Evolutionary conservation across 2,329 filamentous ascomycete species (phyloP).

Genomic region (Trichoderma koningiopsis): DNA sequence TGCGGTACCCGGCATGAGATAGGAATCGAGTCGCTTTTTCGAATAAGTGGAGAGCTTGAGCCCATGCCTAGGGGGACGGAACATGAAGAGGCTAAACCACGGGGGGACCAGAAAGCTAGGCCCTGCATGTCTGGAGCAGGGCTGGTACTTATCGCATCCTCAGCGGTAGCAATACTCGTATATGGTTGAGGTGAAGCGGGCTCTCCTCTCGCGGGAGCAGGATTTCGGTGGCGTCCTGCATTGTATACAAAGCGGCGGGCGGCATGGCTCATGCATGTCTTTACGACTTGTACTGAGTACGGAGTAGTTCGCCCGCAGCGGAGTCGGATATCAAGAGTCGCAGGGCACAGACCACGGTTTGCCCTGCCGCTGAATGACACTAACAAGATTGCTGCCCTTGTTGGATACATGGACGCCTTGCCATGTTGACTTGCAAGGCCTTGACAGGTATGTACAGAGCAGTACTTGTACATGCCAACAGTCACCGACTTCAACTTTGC

Average conservation of each 20-base stretch:
- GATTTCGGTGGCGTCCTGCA: slow-evolving; percentile 23
- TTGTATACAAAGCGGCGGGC: slow-evolving; percentile 20
- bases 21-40: slow-evolving; percentile 6
- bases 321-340: slow-evolving; percentile 15
- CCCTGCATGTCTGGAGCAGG: slow-evolving; percentile 1
- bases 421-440: slow-evolving; percentile 5
- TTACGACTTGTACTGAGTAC: slow-evolving; percentile 6
- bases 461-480: slow-evolving; percentile 1
- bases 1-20: slow-evolving; percentile 3
- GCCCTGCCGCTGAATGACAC: slow-evolving; percentile 9
- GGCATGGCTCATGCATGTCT: slow-evolving; percentile 20
- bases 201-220: slow-evolving; percentile 17
- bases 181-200: slow-evolving; percentile 8
- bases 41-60: slow-evolving; percentile 15
- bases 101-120: slow-evolving; percentile 10
- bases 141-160: slow-evolving; percentile 16
- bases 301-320: slow-evolving; percentile 25
- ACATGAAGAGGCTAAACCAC: slow-evolving; percentile 16
- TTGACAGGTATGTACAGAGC: slow-evolving; percentile 4
- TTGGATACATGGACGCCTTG: slow-evolving; percentile 17
- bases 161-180: background rate
- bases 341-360: slow-evolving; percentile 19
- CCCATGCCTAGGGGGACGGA: slow-evolving; percentile 14
- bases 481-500: background rate
- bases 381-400: slow-evolving; percentile 22